A percentile compares a stretch with the other conserved stretches of the same genome.
These are phyloP conservation scores for Dactylorhiza incarnata DNA, from an alignment of 106 monocot genomes.

Conservation along the genomic window DNA sequence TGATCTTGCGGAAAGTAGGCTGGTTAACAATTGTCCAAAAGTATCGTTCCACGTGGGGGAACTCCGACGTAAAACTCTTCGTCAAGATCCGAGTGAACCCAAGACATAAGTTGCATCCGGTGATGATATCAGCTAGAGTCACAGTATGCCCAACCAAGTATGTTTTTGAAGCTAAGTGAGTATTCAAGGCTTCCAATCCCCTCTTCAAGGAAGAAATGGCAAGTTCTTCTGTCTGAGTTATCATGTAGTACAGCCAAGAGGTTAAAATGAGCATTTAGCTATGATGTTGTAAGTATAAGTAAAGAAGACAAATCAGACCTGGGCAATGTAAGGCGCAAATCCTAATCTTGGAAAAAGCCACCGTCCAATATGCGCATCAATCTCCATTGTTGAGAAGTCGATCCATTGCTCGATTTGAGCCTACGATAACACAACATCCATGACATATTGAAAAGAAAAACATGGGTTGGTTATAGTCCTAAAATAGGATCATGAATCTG, in stretches of 20 bases:
- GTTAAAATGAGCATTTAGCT: neutral
- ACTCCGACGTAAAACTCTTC: constrained; percentile 72
- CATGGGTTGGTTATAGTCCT: too few relatives aligned
- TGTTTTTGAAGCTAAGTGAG: constrained; percentile 67
- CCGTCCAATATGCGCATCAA: constrained; percentile 42
- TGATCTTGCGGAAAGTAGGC: constrained; percentile 57
- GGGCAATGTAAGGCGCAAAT: constrained; percentile 33
- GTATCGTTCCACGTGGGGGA: constrained; percentile 86
- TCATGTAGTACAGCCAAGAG: neutral
- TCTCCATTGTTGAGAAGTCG: constrained; percentile 67
- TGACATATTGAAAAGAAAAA: too few relatives aligned
- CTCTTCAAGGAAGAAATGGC: constrained; percentile 68
- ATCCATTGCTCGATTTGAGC: constrained; percentile 88
- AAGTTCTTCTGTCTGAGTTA: constrained; percentile 59
- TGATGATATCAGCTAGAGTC: constrained; percentile 76
- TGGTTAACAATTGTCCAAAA: constrained; percentile 94
- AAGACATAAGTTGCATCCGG: constrained; percentile 56
- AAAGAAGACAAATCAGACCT: constrained; percentile 16
- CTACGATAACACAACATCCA: constrained; percentile 11
- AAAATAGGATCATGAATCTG: too few relatives aligned
- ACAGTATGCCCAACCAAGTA: constrained; percentile 72
- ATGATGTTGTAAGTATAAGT: neutral
- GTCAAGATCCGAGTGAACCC: constrained; percentile 55
- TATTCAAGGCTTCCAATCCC: constrained; percentile 45
- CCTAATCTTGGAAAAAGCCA: constrained; percentile 74